Base-by-base conservation (phyloP, 306 rosid species). In the Hippophae gyantsensis region DNA sequence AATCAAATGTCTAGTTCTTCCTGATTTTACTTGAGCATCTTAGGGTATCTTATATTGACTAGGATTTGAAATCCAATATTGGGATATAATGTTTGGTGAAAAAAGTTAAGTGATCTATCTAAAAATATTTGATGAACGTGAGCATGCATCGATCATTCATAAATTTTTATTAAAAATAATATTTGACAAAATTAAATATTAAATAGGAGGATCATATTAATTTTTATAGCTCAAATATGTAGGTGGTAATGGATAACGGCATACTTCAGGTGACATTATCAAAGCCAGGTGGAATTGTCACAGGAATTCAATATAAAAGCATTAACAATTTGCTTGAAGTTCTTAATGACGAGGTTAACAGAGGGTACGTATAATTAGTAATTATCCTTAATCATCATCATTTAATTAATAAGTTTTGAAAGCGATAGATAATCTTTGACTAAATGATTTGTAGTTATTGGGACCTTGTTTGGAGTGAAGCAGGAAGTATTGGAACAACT, bases 391-490 rank as follows among this genome's bases (percentile, higher is more conserved):
- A 32, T 1, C 18, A 12, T 51, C 13, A 42, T 9, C 42, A 41
- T 32, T 32, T 32, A 32, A 32, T 32, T 32, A 32, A 32, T 32
- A 32, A 32, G 4, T 32, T 32, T 32, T 32, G 5, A 32, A 32
- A 32, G 38, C 4, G 38, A 32, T 32, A 32, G 5, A 32, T 32
- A 2, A 32, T 32, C 38, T 32, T 32, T 32, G 5, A 32, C 38
- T 32, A 32, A 32, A 51, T 27, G 42, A 3, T 69, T 8, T 68
- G 47, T 40, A 90, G 97, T 76, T 90, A 90, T 54, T 90, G 95
- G 95, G 97, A 90, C 78, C 88, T 90, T 76, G 89, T 84, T 42
- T 90, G 97, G 95, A 82, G 75, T 77, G 48, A 81, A 47, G 60
- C 88, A 6, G 48, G 77, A 49, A 78, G 77, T 65, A 42, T 74